phyloP scores from a whole-genome alignment of 2,329 filamentous ascomycete genomes.

The Pseudopithomyces chartarum region DNA sequence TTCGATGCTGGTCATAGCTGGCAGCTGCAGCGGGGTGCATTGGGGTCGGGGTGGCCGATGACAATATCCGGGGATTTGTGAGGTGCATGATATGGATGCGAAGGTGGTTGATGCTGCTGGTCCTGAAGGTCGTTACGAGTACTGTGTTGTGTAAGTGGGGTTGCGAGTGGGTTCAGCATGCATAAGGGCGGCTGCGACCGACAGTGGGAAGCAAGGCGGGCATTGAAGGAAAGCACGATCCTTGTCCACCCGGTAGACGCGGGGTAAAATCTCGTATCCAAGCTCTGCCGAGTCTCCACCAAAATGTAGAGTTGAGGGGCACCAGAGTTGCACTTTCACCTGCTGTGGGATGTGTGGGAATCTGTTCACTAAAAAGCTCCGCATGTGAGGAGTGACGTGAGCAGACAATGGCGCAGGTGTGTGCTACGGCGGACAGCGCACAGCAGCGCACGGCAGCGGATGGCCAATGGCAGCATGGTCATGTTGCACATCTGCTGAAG shows the following conservation, averaged over 20 bases:
- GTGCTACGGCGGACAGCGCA: not conserved
- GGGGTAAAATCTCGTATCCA: not conserved
- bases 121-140: not conserved
- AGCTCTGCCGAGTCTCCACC: not conserved
- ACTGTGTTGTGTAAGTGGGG: not conserved
- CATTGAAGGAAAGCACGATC: not conserved
- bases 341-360: too few species aligned
- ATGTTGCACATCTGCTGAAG: constrained; percentile 14
- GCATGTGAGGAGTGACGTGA: not conserved
- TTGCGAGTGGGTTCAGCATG: not conserved
- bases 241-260: not conserved
- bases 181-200: not conserved
- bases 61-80: constrained; percentile 15
- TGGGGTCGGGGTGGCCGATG: not conserved
- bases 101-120: not conserved
- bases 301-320: too few species aligned
- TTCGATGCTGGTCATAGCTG: constrained; percentile 4
- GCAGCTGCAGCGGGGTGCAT: constrained; percentile 14
- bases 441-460: not conserved
- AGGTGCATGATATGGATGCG: not conserved
- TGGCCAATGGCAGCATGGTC: constrained; percentile 15
- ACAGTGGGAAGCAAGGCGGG: constrained; percentile 12
- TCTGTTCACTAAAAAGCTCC: too few species aligned
- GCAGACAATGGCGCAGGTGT: not conserved
- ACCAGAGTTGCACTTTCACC: too few species aligned